Conservation (phyloP, 1,284 basidiomycete species). For the Irpex rosettiformis region DNA sequence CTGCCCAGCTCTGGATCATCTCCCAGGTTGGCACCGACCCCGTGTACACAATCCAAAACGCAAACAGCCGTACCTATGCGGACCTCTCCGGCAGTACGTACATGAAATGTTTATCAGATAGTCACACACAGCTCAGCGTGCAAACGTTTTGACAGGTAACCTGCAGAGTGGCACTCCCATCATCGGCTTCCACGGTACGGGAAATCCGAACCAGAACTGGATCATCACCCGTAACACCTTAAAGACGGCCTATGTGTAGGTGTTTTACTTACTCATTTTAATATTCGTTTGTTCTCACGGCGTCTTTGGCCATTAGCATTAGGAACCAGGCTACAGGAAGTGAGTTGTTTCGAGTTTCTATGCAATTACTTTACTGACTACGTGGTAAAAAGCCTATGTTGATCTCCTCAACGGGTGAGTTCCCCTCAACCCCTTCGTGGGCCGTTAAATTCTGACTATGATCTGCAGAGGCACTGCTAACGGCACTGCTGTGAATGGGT, state of each 20-base stretch:
- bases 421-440: not conserved
- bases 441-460: not conserved
- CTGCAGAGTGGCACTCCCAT: not conserved
- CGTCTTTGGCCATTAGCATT: not conserved
- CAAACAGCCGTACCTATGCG: not conserved
- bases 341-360: not conserved
- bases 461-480: not conserved
- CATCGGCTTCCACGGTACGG: not conserved
- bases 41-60: not conserved
- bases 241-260: not conserved
- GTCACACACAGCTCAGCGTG: not conserved
- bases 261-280: not conserved
- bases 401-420: not conserved
- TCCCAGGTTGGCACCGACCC: not conserved
- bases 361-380: not conserved
- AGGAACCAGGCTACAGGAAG: not conserved
- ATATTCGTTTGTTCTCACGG: not conserved
- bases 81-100: not conserved
- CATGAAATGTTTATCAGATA: not conserved
- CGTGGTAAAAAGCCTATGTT: not conserved
- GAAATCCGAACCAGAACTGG: not conserved
- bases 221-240: not conserved
- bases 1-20: conserved; percentile 2
- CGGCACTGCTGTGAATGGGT: not conserved
- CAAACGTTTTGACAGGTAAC: not conserved